phyloP scores from a whole-genome alignment of 192 early-diverging fungal genomes.

The Nowakowskiella sp. region DNA sequence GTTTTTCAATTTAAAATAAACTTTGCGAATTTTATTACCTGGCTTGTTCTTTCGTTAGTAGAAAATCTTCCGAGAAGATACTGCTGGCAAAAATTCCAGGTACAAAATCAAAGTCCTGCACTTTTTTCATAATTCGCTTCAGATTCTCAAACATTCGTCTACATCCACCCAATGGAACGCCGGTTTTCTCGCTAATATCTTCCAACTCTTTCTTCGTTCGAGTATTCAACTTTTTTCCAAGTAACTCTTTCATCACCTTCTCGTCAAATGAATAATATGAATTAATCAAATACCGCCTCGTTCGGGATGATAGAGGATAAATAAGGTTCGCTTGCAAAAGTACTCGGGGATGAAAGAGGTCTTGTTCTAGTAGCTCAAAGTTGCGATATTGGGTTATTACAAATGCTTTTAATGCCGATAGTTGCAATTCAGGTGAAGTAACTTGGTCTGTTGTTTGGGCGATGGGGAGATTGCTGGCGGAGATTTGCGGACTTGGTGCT shows the following conservation, averaged over 20 bases:
- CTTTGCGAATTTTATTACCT: conserved; percentile 25
- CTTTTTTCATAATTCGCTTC: conserved; percentile 49
- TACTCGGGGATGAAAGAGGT: conserved; percentile 32
- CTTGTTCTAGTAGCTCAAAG: conserved; percentile 39
- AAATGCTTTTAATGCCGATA: neutral
- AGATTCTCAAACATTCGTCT: conserved; percentile 57
- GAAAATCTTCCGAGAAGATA: conserved; percentile 40
- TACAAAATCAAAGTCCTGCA: conserved; percentile 51
- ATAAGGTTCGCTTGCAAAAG: conserved; percentile 26
- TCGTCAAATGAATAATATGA: conserved; percentile 40
- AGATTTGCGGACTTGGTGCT: too few relatives aligned
- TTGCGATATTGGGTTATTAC: conserved; percentile 30
- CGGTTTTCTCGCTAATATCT: conserved; percentile 23
- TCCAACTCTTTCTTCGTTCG: conserved; percentile 41
- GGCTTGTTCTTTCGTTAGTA: conserved; percentile 37
- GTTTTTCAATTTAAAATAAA: conserved; percentile 4
- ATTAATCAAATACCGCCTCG: conserved; percentile 27
- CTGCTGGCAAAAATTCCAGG: conserved; percentile 37
- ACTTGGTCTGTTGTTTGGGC: too few relatives aligned
- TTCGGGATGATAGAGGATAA: conserved; percentile 24
- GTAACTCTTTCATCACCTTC: conserved; percentile 31
- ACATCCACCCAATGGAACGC: conserved; percentile 33
- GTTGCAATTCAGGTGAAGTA: too few relatives aligned
- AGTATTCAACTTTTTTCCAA: conserved; percentile 48
- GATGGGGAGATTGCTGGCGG: too few relatives aligned